Conservation (phyloP, 805 yeast species). For the Kregervanrija fluxuum region DNA sequence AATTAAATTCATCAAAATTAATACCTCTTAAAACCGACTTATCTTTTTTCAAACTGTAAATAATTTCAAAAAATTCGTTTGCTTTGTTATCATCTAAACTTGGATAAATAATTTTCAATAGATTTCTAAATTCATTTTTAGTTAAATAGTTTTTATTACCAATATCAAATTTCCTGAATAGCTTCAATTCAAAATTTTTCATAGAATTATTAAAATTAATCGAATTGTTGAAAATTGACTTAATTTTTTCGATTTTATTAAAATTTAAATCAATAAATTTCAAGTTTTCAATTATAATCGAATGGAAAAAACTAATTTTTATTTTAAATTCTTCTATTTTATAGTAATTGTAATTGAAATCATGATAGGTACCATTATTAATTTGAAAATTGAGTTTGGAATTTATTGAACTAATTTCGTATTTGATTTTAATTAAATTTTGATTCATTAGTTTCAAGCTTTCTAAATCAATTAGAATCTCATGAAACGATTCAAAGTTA, state of each 20-base stretch:
- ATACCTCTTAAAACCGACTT: constrained; percentile 19
- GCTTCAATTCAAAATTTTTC: constrained; percentile 20
- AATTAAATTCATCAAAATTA: constrained; percentile 19
- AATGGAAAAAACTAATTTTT: constrained; percentile 30
- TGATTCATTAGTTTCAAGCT: constrained; percentile 26
- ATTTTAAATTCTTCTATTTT: constrained; percentile 30
- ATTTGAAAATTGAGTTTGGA: background rate
- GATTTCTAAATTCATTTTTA: constrained; percentile 35
- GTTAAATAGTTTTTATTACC: constrained; percentile 31
- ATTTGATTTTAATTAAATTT: constrained; percentile 14
- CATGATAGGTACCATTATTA: background rate
- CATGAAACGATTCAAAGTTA: constrained; percentile 17
- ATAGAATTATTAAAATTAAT: constrained; percentile 5
- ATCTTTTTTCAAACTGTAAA: constrained; percentile 16
- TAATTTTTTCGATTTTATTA: constrained; percentile 17
- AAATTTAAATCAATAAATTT: constrained; percentile 36
- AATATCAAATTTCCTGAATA: constrained; percentile 34
- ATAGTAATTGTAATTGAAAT: background rate
- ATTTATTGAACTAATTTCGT: constrained; percentile 10
- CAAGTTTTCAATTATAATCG: constrained; percentile 31
- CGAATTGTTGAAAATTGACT: constrained; percentile 4
- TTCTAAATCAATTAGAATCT: constrained; percentile 28
- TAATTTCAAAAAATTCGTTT: constrained; percentile 31
- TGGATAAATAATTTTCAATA: constrained; percentile 35
- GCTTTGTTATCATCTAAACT: constrained; percentile 28